These are phyloP conservation scores for Auriscalpium microsporum DNA, from an alignment of 768 basidiomycete species.

Conservation along the genomic window DNA sequence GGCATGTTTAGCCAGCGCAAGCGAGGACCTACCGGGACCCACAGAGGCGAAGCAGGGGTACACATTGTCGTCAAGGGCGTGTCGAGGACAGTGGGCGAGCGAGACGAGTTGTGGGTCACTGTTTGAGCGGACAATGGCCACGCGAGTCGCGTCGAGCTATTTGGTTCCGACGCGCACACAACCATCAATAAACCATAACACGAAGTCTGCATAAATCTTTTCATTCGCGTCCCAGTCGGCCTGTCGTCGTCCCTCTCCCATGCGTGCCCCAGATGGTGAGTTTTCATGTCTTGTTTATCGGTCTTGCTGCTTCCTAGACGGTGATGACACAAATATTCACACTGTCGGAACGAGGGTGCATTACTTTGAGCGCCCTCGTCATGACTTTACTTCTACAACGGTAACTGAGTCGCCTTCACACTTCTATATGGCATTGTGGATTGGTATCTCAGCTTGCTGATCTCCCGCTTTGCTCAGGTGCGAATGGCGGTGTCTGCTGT, in stretches of 20 bases:
- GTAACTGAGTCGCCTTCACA: conserved; percentile 54
- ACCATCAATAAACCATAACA: not conserved
- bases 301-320: not conserved
- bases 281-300: not conserved
- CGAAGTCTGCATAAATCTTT: not conserved
- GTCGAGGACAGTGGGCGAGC: not conserved
- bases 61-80: not conserved
- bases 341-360: conserved; percentile 55
- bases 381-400: conserved; percentile 71
- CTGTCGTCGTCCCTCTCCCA: not conserved
- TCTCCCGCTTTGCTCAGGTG: not conserved
- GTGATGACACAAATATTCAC: conserved; percentile 61
- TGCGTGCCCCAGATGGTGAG: not conserved
- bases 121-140: not conserved
- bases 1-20: not conserved
- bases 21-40: conserved; percentile 4
- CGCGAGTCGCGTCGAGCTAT: not conserved
- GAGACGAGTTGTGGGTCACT: not conserved
- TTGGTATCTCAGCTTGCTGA: not conserved
- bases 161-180: not conserved
- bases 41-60: not conserved
- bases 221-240: not conserved
- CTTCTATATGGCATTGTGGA: too few species aligned
- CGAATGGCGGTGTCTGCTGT: too few species aligned
- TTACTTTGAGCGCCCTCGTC: conserved; percentile 32